Evolutionary conservation across 2,329 filamentous ascomycete genomes (phyloP).

Genomic region (Ilyonectria robusta): DNA sequence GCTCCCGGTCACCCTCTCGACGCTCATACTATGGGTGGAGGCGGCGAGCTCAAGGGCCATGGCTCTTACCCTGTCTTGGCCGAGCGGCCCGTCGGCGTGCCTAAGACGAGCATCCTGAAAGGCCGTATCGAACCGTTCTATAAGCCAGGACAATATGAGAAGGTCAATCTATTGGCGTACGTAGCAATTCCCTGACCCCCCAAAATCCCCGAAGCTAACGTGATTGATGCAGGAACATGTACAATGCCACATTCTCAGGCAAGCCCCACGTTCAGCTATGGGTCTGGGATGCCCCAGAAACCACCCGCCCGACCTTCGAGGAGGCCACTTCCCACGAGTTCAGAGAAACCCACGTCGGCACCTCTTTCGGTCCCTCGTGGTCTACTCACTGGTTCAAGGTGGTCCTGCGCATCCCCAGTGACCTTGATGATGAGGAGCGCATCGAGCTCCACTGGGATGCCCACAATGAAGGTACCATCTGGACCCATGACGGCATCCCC

Average conservation of each 20-base stretch:
- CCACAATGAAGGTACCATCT: conserved; percentile 94
- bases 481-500: conserved; percentile 90
- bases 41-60: conserved; percentile 59
- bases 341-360: conserved; percentile 79
- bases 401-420: conserved; percentile 80
- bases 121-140: conserved; percentile 88
- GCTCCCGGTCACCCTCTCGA: conserved; percentile 49
- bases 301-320: conserved; percentile 86
- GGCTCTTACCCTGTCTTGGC: conserved; percentile 66
- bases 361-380: conserved; percentile 93
- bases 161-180: conserved; percentile 80
- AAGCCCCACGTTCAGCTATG: conserved; percentile 85
- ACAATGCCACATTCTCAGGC: conserved; percentile 68
- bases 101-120: conserved; percentile 88
- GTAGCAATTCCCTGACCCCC: conserved; percentile 43
- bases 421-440: conserved; percentile 81
- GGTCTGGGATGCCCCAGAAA: conserved; percentile 86
- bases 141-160: conserved; percentile 81
- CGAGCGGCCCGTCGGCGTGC: conserved; percentile 76
- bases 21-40: conserved; percentile 66
- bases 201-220: conserved; percentile 29
- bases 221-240: conserved; percentile 51
- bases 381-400: conserved; percentile 98
- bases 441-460: conserved; percentile 98
- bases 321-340: conserved; percentile 85